A percentile compares a stretch with the other conserved stretches of the same genome.
Conservation (phyloP, 352 stramenopile species). For the Globisporangium recalcitrans region DNA sequence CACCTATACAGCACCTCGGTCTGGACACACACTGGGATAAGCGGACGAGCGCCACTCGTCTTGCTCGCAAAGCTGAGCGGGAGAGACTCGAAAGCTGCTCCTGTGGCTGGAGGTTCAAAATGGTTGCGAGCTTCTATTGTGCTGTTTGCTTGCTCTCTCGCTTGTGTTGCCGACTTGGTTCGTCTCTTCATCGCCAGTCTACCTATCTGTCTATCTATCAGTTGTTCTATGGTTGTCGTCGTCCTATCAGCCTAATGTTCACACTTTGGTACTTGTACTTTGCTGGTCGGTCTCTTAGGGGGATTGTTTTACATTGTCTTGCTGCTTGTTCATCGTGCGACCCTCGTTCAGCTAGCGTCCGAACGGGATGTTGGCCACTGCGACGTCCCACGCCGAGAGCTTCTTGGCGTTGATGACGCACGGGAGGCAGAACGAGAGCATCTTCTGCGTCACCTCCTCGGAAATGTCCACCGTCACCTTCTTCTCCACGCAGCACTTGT, state of each 20-base stretch:
- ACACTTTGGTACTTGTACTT: background rate
- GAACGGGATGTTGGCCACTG: constrained; percentile 11
- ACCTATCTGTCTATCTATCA: background rate
- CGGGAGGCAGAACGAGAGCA: constrained; percentile 41
- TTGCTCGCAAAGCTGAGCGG: background rate
- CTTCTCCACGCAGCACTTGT: constrained; percentile 50
- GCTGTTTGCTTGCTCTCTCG: background rate
- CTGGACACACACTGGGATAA: no score
- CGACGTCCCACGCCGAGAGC: constrained; percentile 40
- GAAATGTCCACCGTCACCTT: constrained; percentile 33
- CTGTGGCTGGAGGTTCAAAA: background rate
- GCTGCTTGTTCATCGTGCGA: background rate
- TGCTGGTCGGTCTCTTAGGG: background rate
- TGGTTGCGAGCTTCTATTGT: background rate
- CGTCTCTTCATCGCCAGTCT: background rate
- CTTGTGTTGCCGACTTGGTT: background rate
- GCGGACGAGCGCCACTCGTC: background rate
- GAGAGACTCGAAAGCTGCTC: background rate
- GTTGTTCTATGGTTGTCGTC: background rate
- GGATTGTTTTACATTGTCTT: background rate
- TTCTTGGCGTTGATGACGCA: constrained; percentile 39
- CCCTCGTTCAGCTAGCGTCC: background rate
- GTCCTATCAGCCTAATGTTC: background rate
- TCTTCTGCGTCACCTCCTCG: constrained; percentile 27
- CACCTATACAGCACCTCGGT: no score